Evolutionary conservation across 108 stramenopile species (phyloP), one percentile per base, ranked within the genome.

Genomic region (Heterococcus sp.): DNA sequence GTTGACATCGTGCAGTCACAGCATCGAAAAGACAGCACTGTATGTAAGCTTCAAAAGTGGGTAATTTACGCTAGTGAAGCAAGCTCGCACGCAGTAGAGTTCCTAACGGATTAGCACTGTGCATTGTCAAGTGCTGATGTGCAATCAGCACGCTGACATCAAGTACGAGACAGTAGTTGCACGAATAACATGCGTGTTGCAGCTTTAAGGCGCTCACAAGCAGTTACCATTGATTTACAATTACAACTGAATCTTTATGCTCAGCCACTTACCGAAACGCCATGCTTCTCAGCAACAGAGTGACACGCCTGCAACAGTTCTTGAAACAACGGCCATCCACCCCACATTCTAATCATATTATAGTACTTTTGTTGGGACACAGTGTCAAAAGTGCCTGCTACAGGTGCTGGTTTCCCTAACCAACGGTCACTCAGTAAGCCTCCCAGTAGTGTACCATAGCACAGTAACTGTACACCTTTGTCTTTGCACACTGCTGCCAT

Each of bases 241-340:
- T n/a, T n/a, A 64, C 36, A 63, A 72, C 78, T 11, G 72, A 68
- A 21, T 72, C 78, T 71, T 71, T 72, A 29, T 71, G 78, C 1
- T 72, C 78, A 1, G 63, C 78, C 32, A 78, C 78, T 69, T 78
- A 74, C 37, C 65, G 65, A 66, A 11, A 74, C 73, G 30, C 27
- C 73, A 65, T 78, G 78, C 69, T 78, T 78, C 35, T 71, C 69
- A 63, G 69, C 78, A 34, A 78, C 78, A 30, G 28, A 2, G 30
- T 78, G 64, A 29, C 46, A 37, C 29, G 72, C 78, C 2, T 38
- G 38, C 21, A 78, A 37, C 1, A 78, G 3, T 30, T 78, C 69
- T 64, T 78, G 78, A 71, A 78, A 78, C 31, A 78, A 36, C 40
- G 78, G 63, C 80, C 80, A 81, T 11, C 71, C 72, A 29, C 72